Evolutionary conservation across 495 filamentous ascomycete genomes (phyloP).

Genomic region (Parachaetomium inaequale): DNA sequence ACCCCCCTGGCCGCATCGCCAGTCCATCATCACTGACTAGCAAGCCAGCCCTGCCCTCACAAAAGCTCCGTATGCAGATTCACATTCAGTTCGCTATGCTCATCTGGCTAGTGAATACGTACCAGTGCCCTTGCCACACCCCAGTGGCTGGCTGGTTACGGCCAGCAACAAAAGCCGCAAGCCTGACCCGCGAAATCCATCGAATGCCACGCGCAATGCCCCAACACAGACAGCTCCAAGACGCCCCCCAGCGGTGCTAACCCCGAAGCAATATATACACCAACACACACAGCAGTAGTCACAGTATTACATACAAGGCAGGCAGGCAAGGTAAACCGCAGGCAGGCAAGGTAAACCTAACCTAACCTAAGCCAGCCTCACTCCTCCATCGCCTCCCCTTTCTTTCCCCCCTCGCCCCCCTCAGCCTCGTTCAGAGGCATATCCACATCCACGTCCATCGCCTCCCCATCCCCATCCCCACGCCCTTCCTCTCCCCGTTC

Average conservation of each 20-base stretch:
- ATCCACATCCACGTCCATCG: constrained; percentile 3
- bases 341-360: too few relatives aligned
- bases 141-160: too few relatives aligned
- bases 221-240: too few relatives aligned
- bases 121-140: not conserved
- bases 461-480: constrained; percentile 20
- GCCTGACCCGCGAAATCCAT: not conserved
- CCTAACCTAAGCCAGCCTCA: not conserved
- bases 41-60: too few relatives aligned
- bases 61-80: too few relatives aligned
- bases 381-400: not conserved
- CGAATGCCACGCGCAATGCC: not conserved
- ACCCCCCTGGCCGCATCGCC: too few relatives aligned
- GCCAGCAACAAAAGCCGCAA: not conserved
- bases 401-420: constrained; percentile 12
- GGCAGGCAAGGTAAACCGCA: too few relatives aligned
- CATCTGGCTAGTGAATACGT: not conserved
- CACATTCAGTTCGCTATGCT: not conserved
- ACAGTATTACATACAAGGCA: not conserved
- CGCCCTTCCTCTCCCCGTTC: constrained; percentile 13
- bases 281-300: not conserved
- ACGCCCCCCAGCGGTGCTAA: not conserved
- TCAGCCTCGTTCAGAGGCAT: not conserved
- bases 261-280: not conserved
- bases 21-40: not conserved